Evolutionary conservation across 2,329 filamentous ascomycete species (phyloP).

Genomic region (Penicillium vulpinum): DNA sequence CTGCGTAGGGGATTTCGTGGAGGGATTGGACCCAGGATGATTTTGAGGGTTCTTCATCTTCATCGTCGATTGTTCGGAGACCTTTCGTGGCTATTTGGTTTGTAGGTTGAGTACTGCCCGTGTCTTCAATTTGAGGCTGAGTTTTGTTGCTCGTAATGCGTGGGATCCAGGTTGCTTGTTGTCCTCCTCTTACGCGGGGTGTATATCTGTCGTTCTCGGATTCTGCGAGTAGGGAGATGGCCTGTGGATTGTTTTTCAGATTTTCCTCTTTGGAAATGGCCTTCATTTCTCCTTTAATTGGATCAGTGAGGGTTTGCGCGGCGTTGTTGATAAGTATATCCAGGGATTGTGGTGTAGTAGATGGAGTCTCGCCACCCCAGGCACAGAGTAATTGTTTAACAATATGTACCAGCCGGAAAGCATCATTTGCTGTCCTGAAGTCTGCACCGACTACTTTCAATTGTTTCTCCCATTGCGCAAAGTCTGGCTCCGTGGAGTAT

Average conservation of each 20-base stretch:
- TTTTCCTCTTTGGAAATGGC: constrained; percentile 28
- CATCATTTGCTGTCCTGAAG: constrained; percentile 35
- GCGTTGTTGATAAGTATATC: constrained; percentile 44
- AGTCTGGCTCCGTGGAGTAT: constrained; percentile 24
- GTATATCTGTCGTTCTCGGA: constrained; percentile 6
- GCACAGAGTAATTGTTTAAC: constrained; percentile 22
- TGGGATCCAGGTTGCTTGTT: constrained; percentile 17
- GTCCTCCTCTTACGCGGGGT: constrained; percentile 17
- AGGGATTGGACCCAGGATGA: constrained; percentile 41
- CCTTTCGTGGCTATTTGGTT: constrained; percentile 20
- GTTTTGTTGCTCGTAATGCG: constrained; percentile 10
- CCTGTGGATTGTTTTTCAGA: constrained; percentile 9
- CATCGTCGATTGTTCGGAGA: constrained; percentile 3
- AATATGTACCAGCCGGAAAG: constrained; percentile 29
- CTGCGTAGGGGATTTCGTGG: constrained; percentile 42
- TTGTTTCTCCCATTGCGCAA: constrained; percentile 14
- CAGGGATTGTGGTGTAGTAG: constrained; percentile 10
- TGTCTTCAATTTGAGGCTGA: constrained; percentile 32
- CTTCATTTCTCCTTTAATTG: constrained; percentile 29
- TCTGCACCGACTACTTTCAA: constrained; percentile 37
- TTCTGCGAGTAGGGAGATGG: neutral
- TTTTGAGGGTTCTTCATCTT: constrained; percentile 6
- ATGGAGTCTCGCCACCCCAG: constrained; percentile 14
- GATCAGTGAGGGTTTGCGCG: constrained; percentile 42
- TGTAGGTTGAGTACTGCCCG: constrained; percentile 17